Conservation (phyloP, 2,329 filamentous ascomycete species). For the Acephala macrosclerotiorum region DNA sequence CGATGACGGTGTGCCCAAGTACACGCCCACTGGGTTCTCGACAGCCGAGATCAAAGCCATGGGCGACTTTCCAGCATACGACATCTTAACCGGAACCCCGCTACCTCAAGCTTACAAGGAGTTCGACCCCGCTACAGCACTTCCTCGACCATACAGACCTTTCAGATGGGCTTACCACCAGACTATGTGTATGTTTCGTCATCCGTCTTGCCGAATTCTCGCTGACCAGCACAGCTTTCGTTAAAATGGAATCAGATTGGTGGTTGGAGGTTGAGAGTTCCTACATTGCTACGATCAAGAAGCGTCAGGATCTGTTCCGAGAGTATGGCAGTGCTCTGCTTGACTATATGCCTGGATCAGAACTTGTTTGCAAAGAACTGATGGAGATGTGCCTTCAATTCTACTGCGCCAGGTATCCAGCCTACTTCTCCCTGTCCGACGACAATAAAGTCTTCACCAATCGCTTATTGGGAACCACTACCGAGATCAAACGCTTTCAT, state of each 20-base stretch:
- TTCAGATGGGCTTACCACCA: constrained; percentile 88
- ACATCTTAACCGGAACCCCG: constrained; percentile 76
- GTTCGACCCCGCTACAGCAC: constrained; percentile 74
- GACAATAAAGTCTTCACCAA: constrained; percentile 70
- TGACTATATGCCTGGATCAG: constrained; percentile 74
- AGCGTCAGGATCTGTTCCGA: constrained; percentile 70
- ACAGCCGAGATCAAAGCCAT: constrained; percentile 72
- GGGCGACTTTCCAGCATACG: constrained; percentile 83
- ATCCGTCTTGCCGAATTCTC: not conserved
- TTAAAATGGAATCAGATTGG: constrained; percentile 81
- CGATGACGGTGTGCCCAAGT: constrained; percentile 46
- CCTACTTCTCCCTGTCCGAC: constrained; percentile 69
- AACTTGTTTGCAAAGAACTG: constrained; percentile 82
- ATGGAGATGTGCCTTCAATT: constrained; percentile 90
- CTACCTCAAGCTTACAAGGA: constrained; percentile 67
- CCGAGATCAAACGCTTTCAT: constrained; percentile 65
- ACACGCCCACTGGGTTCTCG: constrained; percentile 74
- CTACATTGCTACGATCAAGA: constrained; percentile 71
- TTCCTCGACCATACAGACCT: constrained; percentile 79
- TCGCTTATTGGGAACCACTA: constrained; percentile 66
- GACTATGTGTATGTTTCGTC: constrained; percentile 76
- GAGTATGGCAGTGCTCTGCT: constrained; percentile 71
- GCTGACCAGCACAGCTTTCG: constrained; percentile 63
- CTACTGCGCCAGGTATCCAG: constrained; percentile 78
- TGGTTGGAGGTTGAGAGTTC: constrained; percentile 88